Percentiles rank a stretch among this genome's conserved stretches.
phyloP scores from a whole-genome alignment of 176 grass and related monocot genomes.

The Aechmea fasciata region DNA sequence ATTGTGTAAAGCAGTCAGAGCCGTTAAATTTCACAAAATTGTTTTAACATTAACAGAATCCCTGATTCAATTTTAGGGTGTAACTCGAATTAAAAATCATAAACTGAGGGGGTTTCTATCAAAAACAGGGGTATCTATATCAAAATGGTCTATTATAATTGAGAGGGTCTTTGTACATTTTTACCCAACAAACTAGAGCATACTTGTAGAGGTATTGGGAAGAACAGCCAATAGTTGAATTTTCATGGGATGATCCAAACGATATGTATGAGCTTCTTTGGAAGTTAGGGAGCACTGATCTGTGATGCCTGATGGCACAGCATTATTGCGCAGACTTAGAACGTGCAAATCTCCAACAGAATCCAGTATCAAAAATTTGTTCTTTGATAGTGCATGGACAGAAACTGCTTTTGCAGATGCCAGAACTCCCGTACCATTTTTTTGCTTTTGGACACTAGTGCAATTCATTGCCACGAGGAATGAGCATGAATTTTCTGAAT shows the following conservation, averaged over 20 bases:
- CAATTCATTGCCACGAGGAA: constrained; percentile 37
- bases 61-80: not conserved
- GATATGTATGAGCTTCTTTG: constrained; percentile 27
- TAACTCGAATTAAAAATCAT: constrained; percentile 3
- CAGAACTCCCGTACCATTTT: constrained; percentile 27
- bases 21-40: no score
- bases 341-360: constrained; percentile 67
- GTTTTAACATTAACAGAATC: not conserved
- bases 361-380: constrained; percentile 69
- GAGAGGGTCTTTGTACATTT: no score
- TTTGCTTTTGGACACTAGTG: constrained; percentile 17
- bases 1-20: no score
- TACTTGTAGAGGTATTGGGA: constrained; percentile 68
- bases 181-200: constrained; percentile 25
- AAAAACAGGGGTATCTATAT: not conserved
- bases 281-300: constrained; percentile 15
- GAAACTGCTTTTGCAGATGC: constrained; percentile 45
- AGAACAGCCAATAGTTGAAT: constrained; percentile 63
- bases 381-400: constrained; percentile 59
- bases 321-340: constrained; percentile 32
- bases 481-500: constrained; percentile 51
- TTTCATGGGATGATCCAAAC: constrained; percentile 62
- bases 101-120: not conserved
- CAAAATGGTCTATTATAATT: no score
- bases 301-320: constrained; percentile 20